phyloP scores from a whole-genome alignment of 2,329 filamentous ascomycete species.

The Botrytis pseudocinerea region DNA sequence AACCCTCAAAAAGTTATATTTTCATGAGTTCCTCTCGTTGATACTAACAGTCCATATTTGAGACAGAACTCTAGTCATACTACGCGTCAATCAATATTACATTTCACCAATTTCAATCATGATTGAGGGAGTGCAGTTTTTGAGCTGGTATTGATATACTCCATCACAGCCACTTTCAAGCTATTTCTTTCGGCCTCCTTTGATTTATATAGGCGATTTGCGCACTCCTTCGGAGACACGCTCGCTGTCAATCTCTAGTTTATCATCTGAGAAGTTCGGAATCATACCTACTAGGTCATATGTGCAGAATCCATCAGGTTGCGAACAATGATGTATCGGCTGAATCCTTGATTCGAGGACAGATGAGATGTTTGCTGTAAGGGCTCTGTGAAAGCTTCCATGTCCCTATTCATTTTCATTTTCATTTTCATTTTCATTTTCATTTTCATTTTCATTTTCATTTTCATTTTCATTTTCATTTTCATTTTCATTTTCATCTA shows the following conservation, averaged over 20 bases:
- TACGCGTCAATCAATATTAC: neutral
- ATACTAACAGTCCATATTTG: neutral
- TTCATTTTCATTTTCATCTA: neutral
- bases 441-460: too few relatives aligned
- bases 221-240: neutral
- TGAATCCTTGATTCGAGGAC: neutral
- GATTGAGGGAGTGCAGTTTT: neutral
- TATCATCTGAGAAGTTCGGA: neutral
- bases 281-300: neutral
- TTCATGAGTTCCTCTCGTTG: neutral
- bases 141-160: neutral
- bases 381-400: neutral
- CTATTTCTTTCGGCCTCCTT: neutral
- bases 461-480: too few relatives aligned
- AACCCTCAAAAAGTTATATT: neutral
- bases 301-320: neutral
- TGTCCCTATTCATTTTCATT: neutral
- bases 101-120: neutral
- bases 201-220: neutral
- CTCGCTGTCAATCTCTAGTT: neutral
- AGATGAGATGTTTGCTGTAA: neutral
- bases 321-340: neutral
- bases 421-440: too few relatives aligned
- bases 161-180: neutral
- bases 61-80: neutral